Base-by-base conservation (phyloP, 495 filamentous ascomycete genomes). In the Penicillium crystallinum region DNA sequence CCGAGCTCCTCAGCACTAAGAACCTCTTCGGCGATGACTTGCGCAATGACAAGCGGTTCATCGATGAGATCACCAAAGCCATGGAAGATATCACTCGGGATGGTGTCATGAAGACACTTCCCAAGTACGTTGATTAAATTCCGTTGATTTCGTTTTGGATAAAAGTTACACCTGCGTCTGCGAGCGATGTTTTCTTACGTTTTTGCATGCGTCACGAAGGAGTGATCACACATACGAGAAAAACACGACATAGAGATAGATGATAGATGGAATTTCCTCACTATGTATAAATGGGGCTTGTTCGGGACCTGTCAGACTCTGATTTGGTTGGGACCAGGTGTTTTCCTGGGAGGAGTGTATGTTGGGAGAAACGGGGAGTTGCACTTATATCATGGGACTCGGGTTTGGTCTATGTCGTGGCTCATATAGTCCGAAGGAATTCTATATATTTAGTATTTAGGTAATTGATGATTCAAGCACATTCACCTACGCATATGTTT, bases 1-100 rank as follows among this genome's bases (percentile, higher is more conserved):
- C 42, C 4, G 58, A 63, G 40, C 50, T 77, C 30, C 71, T 77
- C 12, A 66, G 62, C 52, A 69, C 74, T 38, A 71, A 67, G 64
- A 70, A 30, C 25, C 62, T 77, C 11, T 77, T 77, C 35, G 74
- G 74, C 56, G 71, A 77, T 37, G 74, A 77, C 52, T 55, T 77
- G 58, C 70, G 74, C 27, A 27, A 25, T 14, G 70, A 75, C 44
- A 60, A 70, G 63, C 50, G 71, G 6, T 77, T 77, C 57, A 18
- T 75, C 7, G 23, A 67, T 41, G 59, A 70, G 52, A 62, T 76
- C 25, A 66, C 70, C 15, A 62, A 41, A 2, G 70, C 71, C 1
- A 66, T 75, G 66, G 64, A 75, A 55, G 64, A 67, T 4, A 73
- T 77, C 37, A 48, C 61, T 17, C 63, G 64, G 47, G 71, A 77